A percentile compares a stretch with the other conserved stretches of the same genome.
Evolutionary conservation across 1,284 basidiomycete genomes (phyloP).

Genomic region (Sanghuangporus baumii): DNA sequence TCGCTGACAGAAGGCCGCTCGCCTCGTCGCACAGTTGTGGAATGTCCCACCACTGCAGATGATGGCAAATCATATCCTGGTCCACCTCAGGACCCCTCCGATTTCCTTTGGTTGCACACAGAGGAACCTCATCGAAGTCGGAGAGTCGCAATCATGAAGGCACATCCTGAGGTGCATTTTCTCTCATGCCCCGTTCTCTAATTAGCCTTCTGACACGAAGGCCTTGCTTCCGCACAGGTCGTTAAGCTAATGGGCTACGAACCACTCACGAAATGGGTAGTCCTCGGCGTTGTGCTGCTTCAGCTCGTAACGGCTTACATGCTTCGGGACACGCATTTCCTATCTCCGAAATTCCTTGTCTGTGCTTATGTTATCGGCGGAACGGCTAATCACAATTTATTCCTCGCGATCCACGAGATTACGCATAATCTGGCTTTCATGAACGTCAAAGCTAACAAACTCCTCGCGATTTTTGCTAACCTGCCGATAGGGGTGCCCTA

Average conservation of each 20-base stretch:
- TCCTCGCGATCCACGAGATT: constrained; percentile 97
- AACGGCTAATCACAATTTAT: constrained; percentile 95
- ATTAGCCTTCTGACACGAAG: neutral
- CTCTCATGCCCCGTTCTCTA: neutral
- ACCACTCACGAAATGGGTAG: constrained; percentile 85
- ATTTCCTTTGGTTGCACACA: constrained; percentile 94
- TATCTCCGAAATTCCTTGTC: constrained; percentile 70
- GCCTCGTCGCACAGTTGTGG: constrained; percentile 52
- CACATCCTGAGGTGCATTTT: constrained; percentile 81
- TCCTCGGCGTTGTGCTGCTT: constrained; percentile 70
- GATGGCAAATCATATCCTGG: constrained; percentile 38
- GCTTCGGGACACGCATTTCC: constrained; percentile 61
- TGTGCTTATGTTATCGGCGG: constrained; percentile 87
- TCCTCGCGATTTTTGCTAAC: constrained; percentile 88
- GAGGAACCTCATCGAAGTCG: constrained; percentile 94
- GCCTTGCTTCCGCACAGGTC: constrained; percentile 45
- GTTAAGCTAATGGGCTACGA: constrained; percentile 95
- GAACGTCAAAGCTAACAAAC: constrained; percentile 78
- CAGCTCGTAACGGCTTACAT: constrained; percentile 67
- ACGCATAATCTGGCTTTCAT: constrained; percentile 96
- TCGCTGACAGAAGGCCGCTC: constrained; percentile 55
- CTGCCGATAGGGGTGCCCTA: constrained; percentile 93
- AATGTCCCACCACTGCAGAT: constrained; percentile 33
- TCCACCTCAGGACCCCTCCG: constrained; percentile 64
- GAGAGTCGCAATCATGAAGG: constrained; percentile 86